Percentiles rank a stretch among this genome's conserved stretches.
Evolutionary conservation across 1,284 basidiomycete genomes (phyloP).

Genomic region (Ganoderma sinense): DNA sequence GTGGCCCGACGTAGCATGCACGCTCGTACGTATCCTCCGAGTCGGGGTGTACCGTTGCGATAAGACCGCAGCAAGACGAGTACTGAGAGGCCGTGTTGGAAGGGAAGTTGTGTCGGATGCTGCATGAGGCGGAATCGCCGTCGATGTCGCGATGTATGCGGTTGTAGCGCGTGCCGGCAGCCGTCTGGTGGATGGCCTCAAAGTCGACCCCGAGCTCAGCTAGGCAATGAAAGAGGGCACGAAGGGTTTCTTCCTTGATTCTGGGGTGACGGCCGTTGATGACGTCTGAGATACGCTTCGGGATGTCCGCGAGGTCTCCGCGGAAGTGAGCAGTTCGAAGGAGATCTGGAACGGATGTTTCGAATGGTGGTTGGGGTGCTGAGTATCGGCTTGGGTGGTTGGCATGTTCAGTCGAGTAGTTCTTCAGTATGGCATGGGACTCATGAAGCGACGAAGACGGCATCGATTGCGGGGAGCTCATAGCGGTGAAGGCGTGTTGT

Average conservation of each 20-base stretch:
- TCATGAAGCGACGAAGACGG: not conserved
- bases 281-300: not conserved
- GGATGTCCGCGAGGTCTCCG: constrained; percentile 10
- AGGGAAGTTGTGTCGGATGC: constrained; percentile 10
- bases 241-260: not conserved
- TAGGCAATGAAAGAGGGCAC: constrained; percentile 7
- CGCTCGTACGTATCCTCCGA: not conserved
- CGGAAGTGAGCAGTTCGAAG: not conserved
- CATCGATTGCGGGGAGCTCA: not conserved
- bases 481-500: not conserved
- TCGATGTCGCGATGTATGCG: constrained; percentile 17
- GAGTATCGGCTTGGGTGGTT: not conserved
- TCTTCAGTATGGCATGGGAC: no score
- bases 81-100: not conserved
- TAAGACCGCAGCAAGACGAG: constrained; percentile 14
- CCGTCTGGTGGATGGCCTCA: not conserved
- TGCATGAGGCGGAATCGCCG: constrained; percentile 12
- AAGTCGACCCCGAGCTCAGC: constrained; percentile 17
- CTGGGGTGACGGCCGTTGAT: not conserved
- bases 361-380: not conserved
- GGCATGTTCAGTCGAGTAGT: not conserved
- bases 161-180: constrained; percentile 6
- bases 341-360: not conserved
- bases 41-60: not conserved
- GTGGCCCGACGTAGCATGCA: constrained; percentile 12